Evolutionary conservation across 2,329 filamentous ascomycete genomes (phyloP), one percentile per base, ranked within the genome.

Genomic region (Aspergillus piperis): DNA sequence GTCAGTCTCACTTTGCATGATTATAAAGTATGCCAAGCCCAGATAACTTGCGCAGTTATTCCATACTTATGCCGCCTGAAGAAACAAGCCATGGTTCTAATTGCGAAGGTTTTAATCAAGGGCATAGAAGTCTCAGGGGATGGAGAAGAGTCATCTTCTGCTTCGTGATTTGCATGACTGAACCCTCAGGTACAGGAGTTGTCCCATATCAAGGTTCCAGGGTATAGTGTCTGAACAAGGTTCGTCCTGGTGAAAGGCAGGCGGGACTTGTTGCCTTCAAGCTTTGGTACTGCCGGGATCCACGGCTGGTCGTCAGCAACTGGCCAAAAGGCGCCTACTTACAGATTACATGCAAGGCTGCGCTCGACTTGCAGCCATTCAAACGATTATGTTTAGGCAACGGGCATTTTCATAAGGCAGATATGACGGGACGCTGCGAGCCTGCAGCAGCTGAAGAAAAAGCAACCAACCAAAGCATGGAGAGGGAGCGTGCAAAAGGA

Each of bases 201-300:
- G 47, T 17, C 25, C n/a, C 47, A 13, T 50, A 30, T 25, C 8
- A 50, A 50, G 25, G 47, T 50, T 50, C 25, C 15, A 27, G n/a
- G 47, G 41, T 44, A 36, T 19, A 30, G 51, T 27, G 39, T 19
- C 17, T 39, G 41, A 41, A 50, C 19, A 51, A 50, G 44, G 21
- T 57, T 57, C 25, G 30, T 17, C 56, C 49, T 53, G 38, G 47
- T 36, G 30, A 53, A 21, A 19, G 17, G 27, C 19, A 51, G 25
- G 48, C 49, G 49, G 39, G 50, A 58, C 50, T 59, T 39, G 50
- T 47, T 59, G 57, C 41, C 32, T 51, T 58, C 41, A 53, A 61
- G 59, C 59, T 54, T 61, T 53, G 32, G 27, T 23, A 54, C 57
- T 44, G 59, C 17, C 41, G 41, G 21, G 59, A 42, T 60, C 54